A percentile compares a stretch with the other conserved stretches of the same genome.
Conservation (phyloP, 805 yeast species). For the Myxozyma vanderwaltii region DNA sequence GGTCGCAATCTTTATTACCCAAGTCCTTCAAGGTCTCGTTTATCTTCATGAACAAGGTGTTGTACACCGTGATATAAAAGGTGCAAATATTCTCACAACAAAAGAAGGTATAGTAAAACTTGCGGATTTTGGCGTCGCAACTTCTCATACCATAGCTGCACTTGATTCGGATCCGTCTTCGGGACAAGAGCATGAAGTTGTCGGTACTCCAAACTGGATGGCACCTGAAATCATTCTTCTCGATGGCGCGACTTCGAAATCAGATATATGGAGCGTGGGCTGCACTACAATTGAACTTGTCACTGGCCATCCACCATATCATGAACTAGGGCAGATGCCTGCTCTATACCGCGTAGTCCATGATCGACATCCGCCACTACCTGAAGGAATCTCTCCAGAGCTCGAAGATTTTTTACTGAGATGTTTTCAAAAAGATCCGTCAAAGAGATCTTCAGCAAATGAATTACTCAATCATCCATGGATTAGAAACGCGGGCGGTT, state of each 20-base stretch:
- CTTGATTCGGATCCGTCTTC: slow-evolving; percentile 21
- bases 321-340: slow-evolving; percentile 71
- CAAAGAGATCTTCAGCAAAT: slow-evolving; percentile 57
- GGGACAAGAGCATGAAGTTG: slow-evolving; percentile 39
- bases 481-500: slow-evolving; percentile 14
- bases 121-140: slow-evolving; percentile 80
- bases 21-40: slow-evolving; percentile 60
- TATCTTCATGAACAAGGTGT: slow-evolving; percentile 73
- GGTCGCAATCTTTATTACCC: slow-evolving; percentile 53
- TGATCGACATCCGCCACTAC: slow-evolving; percentile 70
- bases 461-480: slow-evolving; percentile 55
- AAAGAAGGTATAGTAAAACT: slow-evolving; percentile 65
- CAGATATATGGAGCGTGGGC: slow-evolving; percentile 80
- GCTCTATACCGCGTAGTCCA: slow-evolving; percentile 82
- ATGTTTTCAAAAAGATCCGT: slow-evolving; percentile 74
- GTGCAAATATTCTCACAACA: slow-evolving; percentile 68
- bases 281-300: slow-evolving; percentile 89
- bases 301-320: slow-evolving; percentile 81
- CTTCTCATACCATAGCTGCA: slow-evolving; percentile 40
- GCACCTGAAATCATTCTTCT: slow-evolving; percentile 92
- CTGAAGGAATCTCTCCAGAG: slow-evolving; percentile 49
- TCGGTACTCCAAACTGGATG: slow-evolving; percentile 98
- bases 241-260: slow-evolving; percentile 82
- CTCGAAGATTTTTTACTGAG: slow-evolving; percentile 60
- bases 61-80: slow-evolving; percentile 76